Conservation (phyloP, 2,329 filamentous ascomycete species). For the Curvularia spicifera region DNA sequence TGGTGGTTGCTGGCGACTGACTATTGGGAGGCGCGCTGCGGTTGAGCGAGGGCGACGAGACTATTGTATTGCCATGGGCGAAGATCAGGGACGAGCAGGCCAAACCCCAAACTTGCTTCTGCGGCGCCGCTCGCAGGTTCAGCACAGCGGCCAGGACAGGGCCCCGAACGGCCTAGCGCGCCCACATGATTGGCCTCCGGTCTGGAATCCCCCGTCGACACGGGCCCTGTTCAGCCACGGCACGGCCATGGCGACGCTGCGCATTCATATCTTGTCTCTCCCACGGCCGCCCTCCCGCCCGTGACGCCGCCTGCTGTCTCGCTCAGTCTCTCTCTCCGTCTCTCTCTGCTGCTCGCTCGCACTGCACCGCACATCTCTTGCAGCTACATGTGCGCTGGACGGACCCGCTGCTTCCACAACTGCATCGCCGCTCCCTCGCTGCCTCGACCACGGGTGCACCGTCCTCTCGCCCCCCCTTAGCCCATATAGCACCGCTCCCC, state of each 20-base stretch:
- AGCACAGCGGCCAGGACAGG: slow-evolving; percentile 8
- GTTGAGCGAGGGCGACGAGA: slow-evolving; percentile 9
- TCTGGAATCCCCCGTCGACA: slow-evolving; percentile 25
- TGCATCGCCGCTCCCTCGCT: neutral
- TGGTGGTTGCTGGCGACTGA: neutral
- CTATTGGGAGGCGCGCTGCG: neutral
- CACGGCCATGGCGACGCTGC: slow-evolving; percentile 13
- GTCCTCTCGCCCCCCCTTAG: neutral
- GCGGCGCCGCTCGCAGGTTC: slow-evolving; percentile 1
- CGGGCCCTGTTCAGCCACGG: slow-evolving; percentile 27
- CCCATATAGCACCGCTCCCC: neutral
- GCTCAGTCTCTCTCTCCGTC: slow-evolving; percentile 14
- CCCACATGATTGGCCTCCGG: slow-evolving; percentile 15
- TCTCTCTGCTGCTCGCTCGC: slow-evolving; percentile 3
- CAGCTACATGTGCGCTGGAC: slow-evolving; percentile 5
- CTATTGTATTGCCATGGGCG: neutral
- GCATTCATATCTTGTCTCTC: slow-evolving; percentile 21
- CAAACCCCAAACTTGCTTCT: slow-evolving; percentile 4
- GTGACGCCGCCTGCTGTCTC: slow-evolving; percentile 10
- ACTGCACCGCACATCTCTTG: neutral
- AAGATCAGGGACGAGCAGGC: slow-evolving; percentile 14
- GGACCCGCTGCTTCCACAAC: slow-evolving; percentile 3
- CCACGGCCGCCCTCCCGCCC: slow-evolving; percentile 15
- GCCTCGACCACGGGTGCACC: neutral
- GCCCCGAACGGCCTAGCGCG: slow-evolving; percentile 21